These are phyloP conservation scores for Boehmeria nivea DNA, from an alignment of 306 rosid genomes.

Conservation along the genomic window DNA sequence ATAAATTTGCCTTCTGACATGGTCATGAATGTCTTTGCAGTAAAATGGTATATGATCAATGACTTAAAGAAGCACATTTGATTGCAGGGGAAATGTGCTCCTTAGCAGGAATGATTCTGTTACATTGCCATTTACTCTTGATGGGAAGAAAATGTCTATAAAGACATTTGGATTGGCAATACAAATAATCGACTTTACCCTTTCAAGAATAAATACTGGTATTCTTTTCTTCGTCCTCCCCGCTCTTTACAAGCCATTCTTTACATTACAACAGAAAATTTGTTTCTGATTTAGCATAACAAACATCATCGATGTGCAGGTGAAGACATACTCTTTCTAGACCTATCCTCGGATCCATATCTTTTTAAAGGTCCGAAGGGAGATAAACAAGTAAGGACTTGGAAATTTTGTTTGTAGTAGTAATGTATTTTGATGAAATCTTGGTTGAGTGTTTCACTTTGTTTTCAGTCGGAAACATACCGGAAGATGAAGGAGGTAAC, in stretches of 20 bases:
- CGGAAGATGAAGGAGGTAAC: slow-evolving; percentile 85
- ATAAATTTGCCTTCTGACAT: not conserved
- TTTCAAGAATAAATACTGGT: slow-evolving; percentile 92
- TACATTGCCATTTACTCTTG: slow-evolving; percentile 68
- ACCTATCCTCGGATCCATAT: slow-evolving; percentile 72
- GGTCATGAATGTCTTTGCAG: too few species aligned
- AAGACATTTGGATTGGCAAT: slow-evolving; percentile 64
- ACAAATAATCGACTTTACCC: slow-evolving; percentile 83
- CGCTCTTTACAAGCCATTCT: slow-evolving; percentile 1
- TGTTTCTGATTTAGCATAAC: slow-evolving; percentile 14
- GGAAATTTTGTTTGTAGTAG: slow-evolving; percentile 11
- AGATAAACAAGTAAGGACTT: slow-evolving; percentile 65
- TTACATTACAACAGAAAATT: slow-evolving; percentile 6
- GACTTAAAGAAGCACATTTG: slow-evolving; percentile 25
- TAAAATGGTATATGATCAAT: not conserved
- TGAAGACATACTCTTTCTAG: slow-evolving; percentile 69
- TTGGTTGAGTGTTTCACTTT: not conserved
- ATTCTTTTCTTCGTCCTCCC: slow-evolving; percentile 2
- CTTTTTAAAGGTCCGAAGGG: slow-evolving; percentile 81
- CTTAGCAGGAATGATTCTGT: slow-evolving; percentile 55
- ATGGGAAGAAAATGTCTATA: slow-evolving; percentile 52
- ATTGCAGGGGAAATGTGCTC: slow-evolving; percentile 82
- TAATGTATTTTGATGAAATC: not conserved
- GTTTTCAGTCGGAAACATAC: slow-evolving; percentile 80
- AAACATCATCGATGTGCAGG: slow-evolving; percentile 43